A percentile compares a stretch with the other conserved stretches of the same genome.
phyloP scores from a whole-genome alignment of 1,284 basidiomycete species.

The Ustilago hordei region DNA sequence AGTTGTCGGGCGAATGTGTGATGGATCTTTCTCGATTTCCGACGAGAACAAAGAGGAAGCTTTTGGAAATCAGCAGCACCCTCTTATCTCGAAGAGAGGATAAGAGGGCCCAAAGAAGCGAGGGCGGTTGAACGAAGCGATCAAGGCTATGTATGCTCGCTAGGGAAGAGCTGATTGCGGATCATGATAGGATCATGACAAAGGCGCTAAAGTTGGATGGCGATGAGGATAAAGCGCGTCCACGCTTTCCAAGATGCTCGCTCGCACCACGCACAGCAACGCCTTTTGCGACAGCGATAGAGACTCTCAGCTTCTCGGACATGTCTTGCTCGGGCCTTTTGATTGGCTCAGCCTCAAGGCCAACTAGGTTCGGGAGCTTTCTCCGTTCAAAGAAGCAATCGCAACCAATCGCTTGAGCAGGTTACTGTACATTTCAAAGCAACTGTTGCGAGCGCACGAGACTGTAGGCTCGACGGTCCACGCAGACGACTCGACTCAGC shows the following conservation, averaged over 20 bases:
- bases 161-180: background rate
- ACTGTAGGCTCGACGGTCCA: no score
- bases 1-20: background rate
- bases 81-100: background rate
- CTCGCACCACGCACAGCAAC: background rate
- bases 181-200: constrained; percentile 1
- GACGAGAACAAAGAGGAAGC: background rate
- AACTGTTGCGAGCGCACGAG: background rate
- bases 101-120: background rate
- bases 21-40: background rate
- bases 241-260: background rate
- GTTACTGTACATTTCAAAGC: no score
- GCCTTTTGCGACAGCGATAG: background rate
- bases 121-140: background rate
- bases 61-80: background rate
- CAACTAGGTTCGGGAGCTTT: no score
- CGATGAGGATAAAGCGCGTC: background rate
- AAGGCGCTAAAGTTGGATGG: background rate
- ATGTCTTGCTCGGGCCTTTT: background rate
- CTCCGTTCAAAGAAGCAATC: no score
- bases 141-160: background rate
- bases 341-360: no score
- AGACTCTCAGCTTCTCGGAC: background rate
- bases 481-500: no score
- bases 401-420: no score